A percentile compares a stretch with the other conserved stretches of the same genome.
Conservation (phyloP, 1,139 yeast species). For the Zygosaccharomyces pseudobailii region DNA sequence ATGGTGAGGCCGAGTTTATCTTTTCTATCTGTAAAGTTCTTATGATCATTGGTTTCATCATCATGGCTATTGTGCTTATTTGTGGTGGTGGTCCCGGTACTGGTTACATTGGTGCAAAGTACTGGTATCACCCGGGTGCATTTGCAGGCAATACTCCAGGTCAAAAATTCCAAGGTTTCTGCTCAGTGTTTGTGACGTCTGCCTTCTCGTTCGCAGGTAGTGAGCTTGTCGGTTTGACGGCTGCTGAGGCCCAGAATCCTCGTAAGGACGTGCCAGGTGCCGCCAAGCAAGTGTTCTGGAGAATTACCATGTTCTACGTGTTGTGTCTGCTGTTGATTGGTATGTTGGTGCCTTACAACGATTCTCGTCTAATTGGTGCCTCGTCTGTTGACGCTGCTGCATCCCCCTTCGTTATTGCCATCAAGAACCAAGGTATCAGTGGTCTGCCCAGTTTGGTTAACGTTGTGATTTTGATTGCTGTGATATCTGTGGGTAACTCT, state of each 20-base stretch:
- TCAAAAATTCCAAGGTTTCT: slow-evolving; percentile 46
- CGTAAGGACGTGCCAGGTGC: slow-evolving; percentile 68
- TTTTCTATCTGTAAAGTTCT: slow-evolving; percentile 57
- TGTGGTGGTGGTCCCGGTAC: slow-evolving; percentile 65
- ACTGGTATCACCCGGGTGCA: slow-evolving; percentile 65
- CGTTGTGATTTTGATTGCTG: slow-evolving; percentile 54
- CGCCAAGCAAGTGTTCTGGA: slow-evolving; percentile 69
- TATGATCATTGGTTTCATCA: slow-evolving; percentile 62
- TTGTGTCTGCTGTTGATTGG: slow-evolving; percentile 44
- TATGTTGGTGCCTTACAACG: slow-evolving; percentile 43
- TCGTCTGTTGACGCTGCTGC: slow-evolving; percentile 49
- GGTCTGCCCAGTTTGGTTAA: slow-evolving; percentile 54
- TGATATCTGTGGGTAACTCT: slow-evolving; percentile 65
- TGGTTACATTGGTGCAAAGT: slow-evolving; percentile 54
- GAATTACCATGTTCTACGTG: slow-evolving; percentile 59
- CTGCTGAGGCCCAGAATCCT: slow-evolving; percentile 82
- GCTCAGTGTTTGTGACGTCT: slow-evolving; percentile 47
- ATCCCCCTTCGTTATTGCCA: slow-evolving; percentile 63
- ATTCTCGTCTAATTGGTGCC: slow-evolving; percentile 37
- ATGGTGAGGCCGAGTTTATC: slow-evolving; percentile 64
- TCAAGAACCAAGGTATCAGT: slow-evolving; percentile 47
- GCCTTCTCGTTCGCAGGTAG: slow-evolving; percentile 58
- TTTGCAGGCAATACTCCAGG: slow-evolving; percentile 46
- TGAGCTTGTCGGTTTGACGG: slow-evolving; percentile 79
- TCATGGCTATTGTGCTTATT: slow-evolving; percentile 60